phyloP scores from a whole-genome alignment of 495 filamentous ascomycete genomes.

The Paragyromitra xinjiangensis region DNA sequence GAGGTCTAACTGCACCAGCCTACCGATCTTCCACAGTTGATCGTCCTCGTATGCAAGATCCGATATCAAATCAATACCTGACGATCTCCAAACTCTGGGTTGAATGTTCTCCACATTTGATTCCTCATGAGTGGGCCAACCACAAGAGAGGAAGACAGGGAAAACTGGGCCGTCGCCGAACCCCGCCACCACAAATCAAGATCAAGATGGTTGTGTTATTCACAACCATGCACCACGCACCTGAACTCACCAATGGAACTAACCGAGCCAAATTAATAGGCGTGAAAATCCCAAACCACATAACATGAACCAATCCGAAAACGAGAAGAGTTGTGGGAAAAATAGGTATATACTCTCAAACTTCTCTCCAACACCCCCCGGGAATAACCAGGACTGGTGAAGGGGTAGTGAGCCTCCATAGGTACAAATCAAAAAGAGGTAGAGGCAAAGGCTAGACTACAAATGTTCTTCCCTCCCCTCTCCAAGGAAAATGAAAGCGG shows the following conservation, averaged over 20 bases:
- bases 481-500: slow-evolving; percentile 10
- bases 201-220: slow-evolving; percentile 2
- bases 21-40: slow-evolving; percentile 21
- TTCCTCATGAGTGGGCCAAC: slow-evolving; percentile 9
- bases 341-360: slow-evolving; percentile 41
- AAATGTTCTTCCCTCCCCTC: slow-evolving; percentile 19
- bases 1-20: slow-evolving; percentile 3
- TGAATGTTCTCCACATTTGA: neutral
- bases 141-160: neutral
- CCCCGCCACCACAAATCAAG: neutral
- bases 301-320: neutral
- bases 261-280: neutral
- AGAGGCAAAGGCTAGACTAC: slow-evolving; percentile 36
- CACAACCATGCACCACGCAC: slow-evolving; percentile 12
- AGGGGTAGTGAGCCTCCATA: slow-evolving; percentile 28
- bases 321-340: slow-evolving; percentile 9
- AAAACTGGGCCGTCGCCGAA: slow-evolving; percentile 10
- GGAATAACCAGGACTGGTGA: slow-evolving; percentile 1
- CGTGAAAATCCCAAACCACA: neutral
- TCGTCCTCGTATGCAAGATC: slow-evolving; percentile 31
- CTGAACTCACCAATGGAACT: neutral
- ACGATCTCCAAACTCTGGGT: neutral
- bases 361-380: neutral
- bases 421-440: slow-evolving; percentile 40
- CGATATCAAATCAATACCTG: slow-evolving; percentile 15